phyloP scores from a whole-genome alignment of 106 monocot genomes.

The Dioscorea alata region DNA sequence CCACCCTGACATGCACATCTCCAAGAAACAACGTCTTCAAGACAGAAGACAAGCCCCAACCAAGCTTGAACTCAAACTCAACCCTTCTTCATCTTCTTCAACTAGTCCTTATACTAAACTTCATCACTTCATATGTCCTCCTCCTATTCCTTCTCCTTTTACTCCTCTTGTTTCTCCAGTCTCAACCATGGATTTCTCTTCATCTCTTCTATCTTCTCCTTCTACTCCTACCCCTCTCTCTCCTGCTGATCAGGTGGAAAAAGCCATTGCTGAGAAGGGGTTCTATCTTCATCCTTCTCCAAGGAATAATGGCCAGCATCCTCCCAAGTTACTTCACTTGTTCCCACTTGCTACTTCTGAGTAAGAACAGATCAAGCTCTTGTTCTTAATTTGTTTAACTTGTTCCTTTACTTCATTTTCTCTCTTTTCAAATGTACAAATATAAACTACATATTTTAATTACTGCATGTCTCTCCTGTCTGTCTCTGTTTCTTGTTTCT shows the following conservation, averaged over 20 bases:
- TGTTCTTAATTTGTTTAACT: not conserved
- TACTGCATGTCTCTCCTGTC: not conserved
- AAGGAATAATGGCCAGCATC: not conserved
- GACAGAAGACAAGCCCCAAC: conserved; percentile 19
- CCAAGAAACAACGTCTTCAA: conserved; percentile 21
- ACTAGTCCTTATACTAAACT: not conserved
- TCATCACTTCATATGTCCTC: conserved; percentile 1
- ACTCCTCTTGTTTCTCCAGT: conserved; percentile 12
- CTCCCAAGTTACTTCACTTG: conserved; percentile 22
- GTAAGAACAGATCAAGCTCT: not conserved
- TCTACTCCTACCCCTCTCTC: not conserved
- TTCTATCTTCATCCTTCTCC: conserved; percentile 28
- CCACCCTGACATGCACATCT: too few species aligned
- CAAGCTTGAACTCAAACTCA: conserved; percentile 13
- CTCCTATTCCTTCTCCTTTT: conserved; percentile 1
- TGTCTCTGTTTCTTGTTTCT: not conserved
- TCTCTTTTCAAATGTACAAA: not conserved
- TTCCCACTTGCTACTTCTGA: conserved; percentile 14
- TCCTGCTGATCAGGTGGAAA: too few species aligned
- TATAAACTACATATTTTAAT: not conserved
- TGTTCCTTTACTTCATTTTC: not conserved
- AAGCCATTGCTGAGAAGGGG: conserved; percentile 9
- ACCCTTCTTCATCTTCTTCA: not conserved
- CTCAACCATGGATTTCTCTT: conserved; percentile 14
- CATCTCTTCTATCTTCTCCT: conserved; percentile 1